These are phyloP conservation scores for Fusarium pseudocircinatum DNA, from an alignment of 2,329 filamentous ascomycete genomes.

Conservation along the genomic window DNA sequence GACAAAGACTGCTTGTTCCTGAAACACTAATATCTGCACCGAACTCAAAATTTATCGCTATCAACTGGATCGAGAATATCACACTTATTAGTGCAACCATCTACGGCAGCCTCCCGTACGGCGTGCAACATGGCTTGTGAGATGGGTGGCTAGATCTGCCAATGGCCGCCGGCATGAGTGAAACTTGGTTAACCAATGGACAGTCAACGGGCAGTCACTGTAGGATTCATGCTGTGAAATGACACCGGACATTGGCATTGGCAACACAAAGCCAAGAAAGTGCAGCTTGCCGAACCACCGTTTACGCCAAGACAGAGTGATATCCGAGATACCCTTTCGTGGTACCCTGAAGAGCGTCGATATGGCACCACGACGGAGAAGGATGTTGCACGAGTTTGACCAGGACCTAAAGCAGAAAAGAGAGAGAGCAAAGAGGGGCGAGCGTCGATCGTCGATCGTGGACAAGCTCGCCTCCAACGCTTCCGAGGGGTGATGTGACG, in stretches of 20 bases:
- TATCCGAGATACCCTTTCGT: slow-evolving; percentile 9
- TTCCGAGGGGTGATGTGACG: slow-evolving; percentile 6
- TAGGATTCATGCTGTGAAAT: not conserved
- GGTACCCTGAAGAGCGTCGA: slow-evolving; percentile 10
- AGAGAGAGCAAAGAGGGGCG: slow-evolving; percentile 22
- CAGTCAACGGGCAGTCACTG: not conserved
- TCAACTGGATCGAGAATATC: slow-evolving; percentile 9
- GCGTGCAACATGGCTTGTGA: not conserved
- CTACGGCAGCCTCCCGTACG: slow-evolving; percentile 21
- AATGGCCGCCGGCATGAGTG: not conserved
- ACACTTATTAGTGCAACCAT: slow-evolving; percentile 12
- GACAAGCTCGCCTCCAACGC: slow-evolving; percentile 3
- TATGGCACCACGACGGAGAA: slow-evolving; percentile 26
- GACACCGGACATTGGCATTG: not conserved
- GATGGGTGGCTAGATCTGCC: not conserved
- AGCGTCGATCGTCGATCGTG: slow-evolving; percentile 23
- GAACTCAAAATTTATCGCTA: slow-evolving; percentile 21
- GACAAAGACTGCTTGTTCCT: slow-evolving; percentile 12
- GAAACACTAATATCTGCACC: slow-evolving; percentile 11
- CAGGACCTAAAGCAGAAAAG: not conserved
- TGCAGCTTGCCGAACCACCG: not conserved
- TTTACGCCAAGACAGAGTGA: slow-evolving; percentile 18
- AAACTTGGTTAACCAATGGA: slow-evolving; percentile 11
- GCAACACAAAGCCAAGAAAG: not conserved
- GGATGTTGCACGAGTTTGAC: slow-evolving; percentile 10